Base-by-base conservation (phyloP, 495 filamentous ascomycete genomes). In the Hypoxylon perforatum region DNA sequence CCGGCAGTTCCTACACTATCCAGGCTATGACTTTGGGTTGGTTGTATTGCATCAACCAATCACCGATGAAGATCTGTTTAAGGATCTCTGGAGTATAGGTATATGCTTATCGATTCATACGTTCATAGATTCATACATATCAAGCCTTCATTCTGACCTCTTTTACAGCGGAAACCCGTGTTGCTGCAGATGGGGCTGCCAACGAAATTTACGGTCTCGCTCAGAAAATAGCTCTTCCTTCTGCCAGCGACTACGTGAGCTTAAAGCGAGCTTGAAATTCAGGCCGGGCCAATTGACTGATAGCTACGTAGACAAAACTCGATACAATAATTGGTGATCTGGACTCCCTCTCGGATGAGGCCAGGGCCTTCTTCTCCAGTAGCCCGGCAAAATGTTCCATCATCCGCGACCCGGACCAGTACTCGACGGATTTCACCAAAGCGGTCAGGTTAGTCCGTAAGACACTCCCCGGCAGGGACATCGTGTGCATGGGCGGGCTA, bases 131-230 rank as follows among this genome's bases (percentile, higher is more conserved):
- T 23, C 9, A 48, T 57, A 25, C 18, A n/a, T n/a, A n/a, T 12
- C 14, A 3, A n/a, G 15, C 25, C 47, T 11, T 3, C 5, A 36
- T 48, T 25, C 65, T 75, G 14, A 76, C 62, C 48, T 8, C 0
- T 33, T 19, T 22, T 46, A 19, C 48, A 91, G 88, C 89, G 47
- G 75, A 74, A 17, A 79, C 83, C 36, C 84, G 81, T 6, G 77
- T 97, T 49, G 95, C 91, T 65, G 95, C 92, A 22, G 95, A 99
- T 80, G 95, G 95, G 35, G 95, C 92, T 21, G 93, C 93, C 44
- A 97, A 99, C 76, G 82, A 84, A 11, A 82, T 97, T 30, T 87
- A 89, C 63, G 87, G 93, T 48, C 76, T 81, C 9, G 77, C 82
- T 28, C 65, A 67, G n/a, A 46, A 67, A 54, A 46, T 45, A 48